Evolutionary conservation across 1,284 basidiomycete species (phyloP).

Genomic region (Wallemia hederae): DNA sequence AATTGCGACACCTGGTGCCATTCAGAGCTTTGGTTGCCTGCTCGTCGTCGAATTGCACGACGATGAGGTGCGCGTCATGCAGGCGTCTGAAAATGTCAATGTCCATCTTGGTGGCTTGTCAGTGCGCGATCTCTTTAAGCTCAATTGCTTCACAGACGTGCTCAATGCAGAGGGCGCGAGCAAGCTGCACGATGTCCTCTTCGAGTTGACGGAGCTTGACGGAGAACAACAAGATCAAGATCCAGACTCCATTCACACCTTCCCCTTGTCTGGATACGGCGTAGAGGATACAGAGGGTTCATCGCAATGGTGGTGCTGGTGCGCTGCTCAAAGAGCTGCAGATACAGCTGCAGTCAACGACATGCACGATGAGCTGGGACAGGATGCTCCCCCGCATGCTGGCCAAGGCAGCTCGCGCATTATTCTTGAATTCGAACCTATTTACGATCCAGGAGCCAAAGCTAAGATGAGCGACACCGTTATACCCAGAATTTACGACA

Average conservation of each 20-base stretch:
- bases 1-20: conserved; percentile 52
- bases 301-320: background rate
- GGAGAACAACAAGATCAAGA: background rate
- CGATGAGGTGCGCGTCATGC: conserved; percentile 18
- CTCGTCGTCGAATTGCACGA: conserved; percentile 39
- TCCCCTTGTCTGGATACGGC: background rate
- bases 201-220: conserved; percentile 21
- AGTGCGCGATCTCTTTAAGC: conserved; percentile 42
- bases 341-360: background rate
- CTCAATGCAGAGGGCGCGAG: conserved; percentile 42
- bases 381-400: background rate
- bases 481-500: background rate
- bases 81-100: background rate
- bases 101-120: conserved; percentile 19
- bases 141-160: conserved; percentile 45
- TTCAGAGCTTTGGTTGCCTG: conserved; percentile 60
- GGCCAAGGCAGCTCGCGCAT: background rate
- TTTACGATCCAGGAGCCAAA: background rate
- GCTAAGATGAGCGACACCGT: background rate
- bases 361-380: background rate
- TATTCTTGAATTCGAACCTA: background rate
- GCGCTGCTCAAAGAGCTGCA: background rate
- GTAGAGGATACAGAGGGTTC: background rate
- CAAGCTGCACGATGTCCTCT: conserved; percentile 45
- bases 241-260: background rate